Evolutionary conservation across 352 stramenopile genomes (phyloP).

Genomic region (Phytophthora citrophthora): DNA sequence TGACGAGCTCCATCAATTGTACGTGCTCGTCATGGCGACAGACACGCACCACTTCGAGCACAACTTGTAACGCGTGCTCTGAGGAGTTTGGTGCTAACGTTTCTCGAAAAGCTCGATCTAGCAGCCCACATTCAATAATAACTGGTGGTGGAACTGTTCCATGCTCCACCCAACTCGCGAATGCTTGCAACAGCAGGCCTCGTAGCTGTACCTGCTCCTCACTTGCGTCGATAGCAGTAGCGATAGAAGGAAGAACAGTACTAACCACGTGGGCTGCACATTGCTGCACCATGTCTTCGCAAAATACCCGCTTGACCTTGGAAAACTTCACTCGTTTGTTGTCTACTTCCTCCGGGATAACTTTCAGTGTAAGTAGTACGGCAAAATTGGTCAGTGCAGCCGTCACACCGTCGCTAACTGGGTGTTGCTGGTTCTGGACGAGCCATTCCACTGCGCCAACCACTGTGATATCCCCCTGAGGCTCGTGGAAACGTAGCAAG

Average conservation of each 20-base stretch:
- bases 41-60: slow-evolving; percentile 73
- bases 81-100: slow-evolving; percentile 44
- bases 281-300: slow-evolving; percentile 72
- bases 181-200: slow-evolving; percentile 64
- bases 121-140: slow-evolving; percentile 65
- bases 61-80: slow-evolving; percentile 58
- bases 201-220: slow-evolving; percentile 52
- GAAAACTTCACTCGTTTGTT: slow-evolving; percentile 84
- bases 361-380: slow-evolving; percentile 74
- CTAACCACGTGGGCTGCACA: slow-evolving; percentile 65
- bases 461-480: slow-evolving; percentile 55
- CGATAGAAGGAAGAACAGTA: slow-evolving; percentile 65
- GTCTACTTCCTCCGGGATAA: slow-evolving; percentile 80
- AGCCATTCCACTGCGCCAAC: slow-evolving; percentile 79
- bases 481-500: slow-evolving; percentile 77
- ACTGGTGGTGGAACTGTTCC: slow-evolving; percentile 55
- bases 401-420: slow-evolving; percentile 44
- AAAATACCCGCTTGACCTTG: slow-evolving; percentile 68
- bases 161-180: slow-evolving; percentile 81
- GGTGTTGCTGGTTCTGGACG: slow-evolving; percentile 70
- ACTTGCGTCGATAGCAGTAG: slow-evolving; percentile 58
- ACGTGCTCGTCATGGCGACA: slow-evolving; percentile 65
- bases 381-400: slow-evolving; percentile 74
- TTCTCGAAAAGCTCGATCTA: slow-evolving; percentile 70
- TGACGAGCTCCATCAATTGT: slow-evolving; percentile 79